These are phyloP conservation scores for Myriosclerotinia duriaeana DNA, from an alignment of 2,329 filamentous ascomycete species.

Conservation along the genomic window DNA sequence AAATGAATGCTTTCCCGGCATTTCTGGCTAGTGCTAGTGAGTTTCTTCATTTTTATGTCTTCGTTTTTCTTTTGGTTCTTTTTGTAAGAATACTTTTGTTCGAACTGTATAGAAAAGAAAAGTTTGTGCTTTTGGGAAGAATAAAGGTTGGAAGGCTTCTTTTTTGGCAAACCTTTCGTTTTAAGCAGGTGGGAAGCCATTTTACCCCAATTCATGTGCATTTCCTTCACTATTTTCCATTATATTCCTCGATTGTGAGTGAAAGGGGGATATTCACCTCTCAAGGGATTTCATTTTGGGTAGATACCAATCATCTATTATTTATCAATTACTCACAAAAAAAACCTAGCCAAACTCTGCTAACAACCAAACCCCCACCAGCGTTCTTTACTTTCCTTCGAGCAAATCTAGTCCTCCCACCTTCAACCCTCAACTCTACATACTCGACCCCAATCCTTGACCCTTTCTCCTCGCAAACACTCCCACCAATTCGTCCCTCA, in stretches of 20 bases:
- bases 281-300: conserved; percentile 1
- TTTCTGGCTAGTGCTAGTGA: conserved; percentile 61
- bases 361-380: conserved; percentile 42
- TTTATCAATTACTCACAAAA: neutral
- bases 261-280: conserved; percentile 3
- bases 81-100: neutral
- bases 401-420: conserved; percentile 71
- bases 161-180: neutral
- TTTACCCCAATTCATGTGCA: neutral
- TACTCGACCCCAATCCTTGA: conserved; percentile 64
- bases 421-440: conserved; percentile 51
- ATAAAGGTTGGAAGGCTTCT: neutral
- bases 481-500: conserved; percentile 43
- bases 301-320: neutral
- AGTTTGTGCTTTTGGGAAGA: neutral
- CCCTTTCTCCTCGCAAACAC: conserved; percentile 48
- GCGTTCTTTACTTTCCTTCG: conserved; percentile 82
- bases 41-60: conserved; percentile 35
- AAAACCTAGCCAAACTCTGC: conserved; percentile 4
- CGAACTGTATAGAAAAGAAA: neutral
- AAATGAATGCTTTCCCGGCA: conserved; percentile 56
- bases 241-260: conserved; percentile 1
- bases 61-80: no score
- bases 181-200: neutral
- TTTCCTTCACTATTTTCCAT: neutral